These are phyloP conservation scores for Sclerotinia sclerotiorum DNA, from an alignment of 2,329 filamentous ascomycete species.

Conservation along the genomic window DNA sequence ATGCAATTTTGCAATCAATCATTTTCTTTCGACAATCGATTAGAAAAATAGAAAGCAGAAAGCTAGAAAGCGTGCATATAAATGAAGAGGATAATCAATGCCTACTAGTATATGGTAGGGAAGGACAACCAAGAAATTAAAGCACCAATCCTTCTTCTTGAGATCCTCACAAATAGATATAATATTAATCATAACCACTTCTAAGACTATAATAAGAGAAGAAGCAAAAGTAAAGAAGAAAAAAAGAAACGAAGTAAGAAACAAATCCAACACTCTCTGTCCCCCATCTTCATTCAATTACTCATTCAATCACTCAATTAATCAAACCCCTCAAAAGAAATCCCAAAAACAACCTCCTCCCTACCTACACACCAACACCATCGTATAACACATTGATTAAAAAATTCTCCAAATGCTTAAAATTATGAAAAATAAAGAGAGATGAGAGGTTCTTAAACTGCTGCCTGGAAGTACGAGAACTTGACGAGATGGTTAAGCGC, in stretches of 20 bases:
- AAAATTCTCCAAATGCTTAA: not conserved
- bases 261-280: not conserved
- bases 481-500: not conserved
- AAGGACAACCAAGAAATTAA: not conserved
- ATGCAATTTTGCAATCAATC: not conserved
- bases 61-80: not conserved
- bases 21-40: not conserved
- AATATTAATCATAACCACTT: not conserved
- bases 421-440: not conserved
- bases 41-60: too few relatives aligned
- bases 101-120: not conserved
- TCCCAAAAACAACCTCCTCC: not conserved
- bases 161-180: too few relatives aligned
- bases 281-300: too few relatives aligned
- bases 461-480: constrained; percentile 19
- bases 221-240: not conserved
- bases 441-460: constrained; percentile 18
- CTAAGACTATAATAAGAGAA: not conserved
- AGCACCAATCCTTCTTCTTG: too few relatives aligned
- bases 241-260: not conserved
- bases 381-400: not conserved
- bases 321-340: not conserved
- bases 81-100: not conserved
- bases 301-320: too few relatives aligned
- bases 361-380: not conserved